phyloP scores from a whole-genome alignment of 768 basidiomycete genomes.

The Kwoniella pini region DNA sequence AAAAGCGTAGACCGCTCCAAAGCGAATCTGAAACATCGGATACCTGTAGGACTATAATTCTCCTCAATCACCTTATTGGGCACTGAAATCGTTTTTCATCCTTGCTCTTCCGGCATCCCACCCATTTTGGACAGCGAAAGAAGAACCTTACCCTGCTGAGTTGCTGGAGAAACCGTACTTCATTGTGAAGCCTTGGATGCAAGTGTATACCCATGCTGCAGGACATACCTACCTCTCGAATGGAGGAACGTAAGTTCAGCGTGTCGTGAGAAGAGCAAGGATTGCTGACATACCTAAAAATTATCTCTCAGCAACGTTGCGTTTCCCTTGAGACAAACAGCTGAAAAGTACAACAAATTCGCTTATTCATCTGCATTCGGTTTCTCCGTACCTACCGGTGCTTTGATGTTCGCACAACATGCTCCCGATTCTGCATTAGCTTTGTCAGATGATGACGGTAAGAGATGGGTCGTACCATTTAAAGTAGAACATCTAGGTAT shows the following conservation, averaged over 20 bases:
- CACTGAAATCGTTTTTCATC: constrained; percentile 72
- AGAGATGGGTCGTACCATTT: constrained; percentile 8
- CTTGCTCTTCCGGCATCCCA: constrained; percentile 67
- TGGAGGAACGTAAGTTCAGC: constrained; percentile 62
- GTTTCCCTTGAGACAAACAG: constrained; percentile 19
- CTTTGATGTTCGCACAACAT: constrained; percentile 67
- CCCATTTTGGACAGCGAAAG: constrained; percentile 69
- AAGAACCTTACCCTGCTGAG: constrained; percentile 65
- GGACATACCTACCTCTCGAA: constrained; percentile 66
- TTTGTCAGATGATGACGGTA: constrained; percentile 60
- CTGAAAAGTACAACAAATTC: constrained; percentile 74
- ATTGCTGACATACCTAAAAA: constrained; percentile 55
- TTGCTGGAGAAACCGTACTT: constrained; percentile 51
- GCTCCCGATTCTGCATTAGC: constrained; percentile 72
- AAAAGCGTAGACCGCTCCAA: neutral
- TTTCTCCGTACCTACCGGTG: constrained; percentile 70
- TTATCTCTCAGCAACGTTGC: constrained; percentile 7
- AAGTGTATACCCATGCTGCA: constrained; percentile 33
- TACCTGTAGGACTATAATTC: constrained; percentile 62
- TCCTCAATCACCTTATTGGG: constrained; percentile 73
- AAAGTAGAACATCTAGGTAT: constrained; percentile 21
- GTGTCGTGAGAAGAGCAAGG: constrained; percentile 62
- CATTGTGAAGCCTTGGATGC: constrained; percentile 34
- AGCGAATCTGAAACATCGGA: constrained; percentile 54
- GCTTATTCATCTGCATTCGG: constrained; percentile 75